Percentiles rank a stretch among this genome's conserved stretches.
phyloP scores from a whole-genome alignment of 2,329 filamentous ascomycete genomes.

The Xylariales sp. region DNA sequence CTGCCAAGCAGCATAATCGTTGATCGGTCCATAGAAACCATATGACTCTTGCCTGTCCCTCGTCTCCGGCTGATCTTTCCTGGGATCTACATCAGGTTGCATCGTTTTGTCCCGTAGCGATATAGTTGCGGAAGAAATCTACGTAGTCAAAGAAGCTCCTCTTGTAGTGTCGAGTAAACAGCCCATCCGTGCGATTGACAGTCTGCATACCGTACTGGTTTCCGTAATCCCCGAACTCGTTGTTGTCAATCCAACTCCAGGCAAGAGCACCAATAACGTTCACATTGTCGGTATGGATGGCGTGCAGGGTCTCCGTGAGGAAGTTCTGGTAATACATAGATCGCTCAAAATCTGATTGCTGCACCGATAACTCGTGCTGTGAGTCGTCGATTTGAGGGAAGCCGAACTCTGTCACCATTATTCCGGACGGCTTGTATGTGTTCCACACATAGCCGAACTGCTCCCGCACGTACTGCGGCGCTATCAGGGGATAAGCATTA shows the following conservation, averaged over 20 bases:
- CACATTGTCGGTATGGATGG: slow-evolving; percentile 52
- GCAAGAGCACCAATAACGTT: slow-evolving; percentile 49
- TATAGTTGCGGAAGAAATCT: slow-evolving; percentile 33
- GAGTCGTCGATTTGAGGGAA: slow-evolving; percentile 49
- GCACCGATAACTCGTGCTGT: slow-evolving; percentile 37
- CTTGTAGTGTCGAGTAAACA: slow-evolving; percentile 39
- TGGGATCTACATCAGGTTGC: too few relatives aligned
- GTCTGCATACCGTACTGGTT: slow-evolving; percentile 52
- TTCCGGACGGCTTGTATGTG: slow-evolving; percentile 43
- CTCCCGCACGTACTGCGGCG: slow-evolving; percentile 52
- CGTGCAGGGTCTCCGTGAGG: slow-evolving; percentile 49
- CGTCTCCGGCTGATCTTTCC: too few relatives aligned
- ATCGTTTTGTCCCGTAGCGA: too few relatives aligned
- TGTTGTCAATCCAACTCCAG: slow-evolving; percentile 50
- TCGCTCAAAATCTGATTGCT: slow-evolving; percentile 48
- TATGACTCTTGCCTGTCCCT: too few relatives aligned
- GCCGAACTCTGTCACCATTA: slow-evolving; percentile 51
- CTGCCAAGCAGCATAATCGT: too few relatives aligned
- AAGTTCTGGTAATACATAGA: slow-evolving; percentile 51
- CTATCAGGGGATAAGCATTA: slow-evolving; percentile 52
- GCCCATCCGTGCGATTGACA: slow-evolving; percentile 48
- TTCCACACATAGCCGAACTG: slow-evolving; percentile 56
- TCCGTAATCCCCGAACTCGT: slow-evolving; percentile 48
- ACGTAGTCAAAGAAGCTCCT: slow-evolving; percentile 56
- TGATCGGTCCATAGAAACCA: too few relatives aligned